Base-by-base conservation (phyloP, 192 early-diverging fungal species). In the Spinellus fusiger region DNA sequence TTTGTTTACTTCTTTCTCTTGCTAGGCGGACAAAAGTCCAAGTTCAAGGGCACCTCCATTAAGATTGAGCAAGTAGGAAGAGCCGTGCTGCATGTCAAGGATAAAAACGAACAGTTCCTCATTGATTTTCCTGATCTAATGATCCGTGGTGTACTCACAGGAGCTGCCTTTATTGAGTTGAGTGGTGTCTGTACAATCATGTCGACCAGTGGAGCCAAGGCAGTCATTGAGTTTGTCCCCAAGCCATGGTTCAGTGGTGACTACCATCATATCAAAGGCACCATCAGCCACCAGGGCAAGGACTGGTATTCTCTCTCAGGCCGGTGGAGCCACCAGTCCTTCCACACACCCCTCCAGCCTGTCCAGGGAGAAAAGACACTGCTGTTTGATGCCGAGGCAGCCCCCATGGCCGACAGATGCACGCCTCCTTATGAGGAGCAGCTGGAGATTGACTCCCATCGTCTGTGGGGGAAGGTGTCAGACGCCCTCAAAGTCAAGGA, bases 171-270 rank as follows among this genome's bases (percentile, higher is more conserved):
- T 68, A 66, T 88, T 66, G 86, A 88, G 55, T 73, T 86, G 61
- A 75, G 74, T 64, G 80, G 81, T 61, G 77, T 61, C 7, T 80
- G 82, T 27, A 75, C 73, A 33, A 88, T 88, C 56, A 70, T 70
- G 48, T 81, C 76, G 16, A 75, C 69, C 57, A 76, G 70, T 49
- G 80, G 83, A 8, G 76, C 73, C 16, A 70, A 69, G 7, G 76
- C 84, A 29, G 69, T 71, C 57, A 77, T 88, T 53, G 78, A 86
- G 52, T 86, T 78, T 72, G 53, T 74, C 40, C 73, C 79, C 33
- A 88, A 88, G 66, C 77, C 82, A 32, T 86, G 82, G 83, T 78
- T 86, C 64, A 78, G 80, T 27, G 82, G 82, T 61, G 85, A 88
- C 54, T 77, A 83, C 61, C 76, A 81, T 53, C 67, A 69, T 51